phyloP scores from a whole-genome alignment of 73 alveolate species.

The Tetrahymena elliotti region DNA sequence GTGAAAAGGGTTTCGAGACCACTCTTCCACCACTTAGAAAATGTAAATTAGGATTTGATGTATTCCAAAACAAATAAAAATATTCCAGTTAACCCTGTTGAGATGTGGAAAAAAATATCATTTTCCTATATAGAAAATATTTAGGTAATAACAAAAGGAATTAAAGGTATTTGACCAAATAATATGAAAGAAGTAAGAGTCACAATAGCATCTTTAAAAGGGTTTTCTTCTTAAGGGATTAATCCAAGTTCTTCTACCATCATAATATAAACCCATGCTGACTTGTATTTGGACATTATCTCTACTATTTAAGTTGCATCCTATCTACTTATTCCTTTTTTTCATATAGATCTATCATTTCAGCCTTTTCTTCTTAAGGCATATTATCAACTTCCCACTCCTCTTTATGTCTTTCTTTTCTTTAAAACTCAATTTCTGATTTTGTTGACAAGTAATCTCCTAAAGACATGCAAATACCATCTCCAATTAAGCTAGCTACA shows the following conservation, averaged over 20 bases:
- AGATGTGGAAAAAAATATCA: conserved; percentile 3
- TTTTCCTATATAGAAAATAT: not conserved
- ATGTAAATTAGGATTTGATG: conserved; percentile 18
- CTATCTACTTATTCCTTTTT: conserved; percentile 27
- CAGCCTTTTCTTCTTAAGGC: conserved; percentile 36
- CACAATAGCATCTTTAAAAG: conserved; percentile 31
- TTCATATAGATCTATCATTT: conserved; percentile 29
- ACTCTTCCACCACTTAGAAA: conserved; percentile 27
- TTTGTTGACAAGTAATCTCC: conserved; percentile 39
- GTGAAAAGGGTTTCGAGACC: conserved; percentile 27
- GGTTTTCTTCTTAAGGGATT: conserved; percentile 28
- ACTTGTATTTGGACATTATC: conserved; percentile 16
- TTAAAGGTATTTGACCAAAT: conserved; percentile 29
- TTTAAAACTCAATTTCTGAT: conserved; percentile 20
- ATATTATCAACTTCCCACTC: conserved; percentile 35
- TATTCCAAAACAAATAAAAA: conserved; percentile 23
- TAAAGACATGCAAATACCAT: conserved; percentile 36
- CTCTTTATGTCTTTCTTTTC: conserved; percentile 32
- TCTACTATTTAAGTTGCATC: conserved; percentile 24
- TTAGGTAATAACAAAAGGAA: conserved; percentile 22
- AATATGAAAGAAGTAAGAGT: conserved; percentile 11
- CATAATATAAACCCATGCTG: conserved; percentile 42
- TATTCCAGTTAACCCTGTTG: conserved; percentile 13
- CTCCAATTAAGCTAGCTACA: conserved; percentile 37
- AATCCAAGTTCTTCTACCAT: conserved; percentile 44